Evolutionary conservation across 345 rosid genomes (phyloP), one percentile per base, ranked within the genome.

Genomic region (Bruguiera gymnorhiza): DNA sequence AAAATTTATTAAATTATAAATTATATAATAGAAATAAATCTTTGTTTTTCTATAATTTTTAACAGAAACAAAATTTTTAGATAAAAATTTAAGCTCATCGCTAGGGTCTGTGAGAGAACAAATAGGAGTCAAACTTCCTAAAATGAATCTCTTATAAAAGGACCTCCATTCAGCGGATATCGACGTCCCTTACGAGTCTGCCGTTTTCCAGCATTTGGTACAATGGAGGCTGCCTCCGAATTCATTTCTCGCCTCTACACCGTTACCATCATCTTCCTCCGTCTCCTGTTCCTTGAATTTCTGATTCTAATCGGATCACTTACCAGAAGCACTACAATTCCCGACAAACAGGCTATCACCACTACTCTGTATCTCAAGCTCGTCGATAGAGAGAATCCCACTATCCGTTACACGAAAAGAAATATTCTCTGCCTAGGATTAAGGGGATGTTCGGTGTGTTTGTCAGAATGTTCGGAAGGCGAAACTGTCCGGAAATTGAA

Each of bases 381-480:
- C 76, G 66, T 86, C 1, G 87, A 86, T 21, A 78, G 73, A 6
- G 62, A 59, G 10, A 79, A 65, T 60, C 89, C 89, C 4, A 73
- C 84, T 0, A 57, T 69, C 29, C 37, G 11, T 8, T 82, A 56
- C 87, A 37, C 71, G 11, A 58, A 55, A 11, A 37, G 6, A 24
- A 23, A 34, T 34, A 34, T 34, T 34, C 37, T n/a, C 30, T 68
- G 3, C 5, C 16, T 2, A 1, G 59, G 56, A 18, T 36, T 67
- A 5, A 13, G 18, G 5, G 85, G 71, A 23, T 85, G 89, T 31
- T 71, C 80, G 0, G 87, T 86, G 3, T 86, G 86, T 51, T 73
- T 86, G 70, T 76, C 69, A 2, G 79, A 78, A 31, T 54, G 82
- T 7, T 67, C 61, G 62, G 86, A 83, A 57, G 86, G 83, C 0